Conservation (phyloP, 441 rosid genomes). For the Gossypium schwendimanii region DNA sequence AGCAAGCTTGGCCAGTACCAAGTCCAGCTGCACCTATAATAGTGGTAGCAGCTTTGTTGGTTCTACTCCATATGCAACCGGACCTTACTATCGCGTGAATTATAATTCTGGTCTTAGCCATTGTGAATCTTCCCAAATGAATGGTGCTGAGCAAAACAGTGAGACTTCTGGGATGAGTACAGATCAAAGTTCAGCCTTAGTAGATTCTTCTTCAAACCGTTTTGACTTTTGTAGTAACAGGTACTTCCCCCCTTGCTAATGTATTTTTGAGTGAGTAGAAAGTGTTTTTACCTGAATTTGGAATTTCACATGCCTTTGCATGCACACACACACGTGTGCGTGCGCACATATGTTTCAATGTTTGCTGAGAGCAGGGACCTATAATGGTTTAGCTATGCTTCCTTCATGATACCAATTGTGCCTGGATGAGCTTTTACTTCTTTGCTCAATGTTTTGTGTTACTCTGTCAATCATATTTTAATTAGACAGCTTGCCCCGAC, state of each 20-base stretch:
- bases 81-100: conserved; percentile 33
- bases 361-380: not conserved
- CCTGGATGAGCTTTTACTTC: not conserved
- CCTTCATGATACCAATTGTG: not conserved
- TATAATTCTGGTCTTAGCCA: conserved; percentile 31
- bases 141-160: conserved; percentile 31
- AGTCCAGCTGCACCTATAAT: not conserved
- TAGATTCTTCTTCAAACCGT: conserved; percentile 33
- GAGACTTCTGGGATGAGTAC: conserved; percentile 28
- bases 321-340: not conserved
- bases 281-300: not conserved
- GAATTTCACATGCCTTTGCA: not conserved
- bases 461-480: not conserved
- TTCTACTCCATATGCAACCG: conserved; percentile 33
- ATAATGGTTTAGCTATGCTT: not conserved
- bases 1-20: conserved; percentile 42
- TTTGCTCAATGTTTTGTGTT: not conserved
- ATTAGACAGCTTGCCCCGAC: not conserved
- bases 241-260: conserved; percentile 19
- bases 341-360: not conserved
- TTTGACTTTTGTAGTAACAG: conserved; percentile 44
- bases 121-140: conserved; percentile 30
- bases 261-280: not conserved
- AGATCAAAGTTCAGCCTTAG: conserved; percentile 20
- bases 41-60: conserved; percentile 8